These are phyloP conservation scores for Cryoendolithus antarcticus DNA, from an alignment of 2,329 filamentous ascomycete species.

Conservation along the genomic window DNA sequence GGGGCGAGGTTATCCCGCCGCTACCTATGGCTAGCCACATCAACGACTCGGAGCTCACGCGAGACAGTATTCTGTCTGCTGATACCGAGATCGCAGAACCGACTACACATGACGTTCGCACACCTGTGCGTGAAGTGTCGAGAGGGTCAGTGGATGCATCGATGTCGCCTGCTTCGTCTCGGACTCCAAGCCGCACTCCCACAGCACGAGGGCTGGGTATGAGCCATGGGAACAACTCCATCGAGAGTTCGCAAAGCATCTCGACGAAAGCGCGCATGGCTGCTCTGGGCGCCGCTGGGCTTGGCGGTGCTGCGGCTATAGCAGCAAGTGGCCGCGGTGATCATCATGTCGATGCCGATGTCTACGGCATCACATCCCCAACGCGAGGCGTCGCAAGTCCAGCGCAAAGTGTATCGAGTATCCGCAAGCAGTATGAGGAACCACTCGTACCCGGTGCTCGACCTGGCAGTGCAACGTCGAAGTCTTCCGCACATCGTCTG, in stretches of 20 bases:
- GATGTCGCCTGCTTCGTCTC: conserved; percentile 40
- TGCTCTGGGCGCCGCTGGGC: conserved; percentile 28
- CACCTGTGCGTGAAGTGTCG: conserved; percentile 49
- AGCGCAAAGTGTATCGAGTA: conserved; percentile 83
- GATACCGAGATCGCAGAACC: conserved; percentile 58
- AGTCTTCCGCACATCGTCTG: conserved; percentile 47
- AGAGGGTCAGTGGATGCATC: conserved; percentile 42
- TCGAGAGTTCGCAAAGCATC: conserved; percentile 27
- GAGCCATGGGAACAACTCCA: conserved; percentile 48
- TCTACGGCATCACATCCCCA: conserved; percentile 15
- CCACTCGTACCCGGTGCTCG: conserved; percentile 21
- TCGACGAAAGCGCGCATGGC: conserved; percentile 26
- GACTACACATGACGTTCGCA: conserved; percentile 40
- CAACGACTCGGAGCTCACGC: conserved; percentile 73
- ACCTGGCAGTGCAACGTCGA: conserved; percentile 21
- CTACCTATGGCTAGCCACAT: conserved; percentile 85
- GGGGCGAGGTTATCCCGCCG: conserved; percentile 47
- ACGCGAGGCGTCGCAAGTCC: conserved; percentile 59
- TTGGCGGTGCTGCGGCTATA: conserved; percentile 25
- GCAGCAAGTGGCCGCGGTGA: conserved; percentile 49
- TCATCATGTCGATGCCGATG: conserved; percentile 27
- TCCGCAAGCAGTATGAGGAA: conserved; percentile 45
- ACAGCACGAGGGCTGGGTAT: conserved; percentile 50
- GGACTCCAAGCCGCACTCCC: conserved; percentile 50
- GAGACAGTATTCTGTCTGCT: conserved; percentile 75